Percentiles rank a stretch among this genome's conserved stretches.
Conservation (phyloP, 768 basidiomycete genomes). For the Phlebiopsis gigantea region DNA sequence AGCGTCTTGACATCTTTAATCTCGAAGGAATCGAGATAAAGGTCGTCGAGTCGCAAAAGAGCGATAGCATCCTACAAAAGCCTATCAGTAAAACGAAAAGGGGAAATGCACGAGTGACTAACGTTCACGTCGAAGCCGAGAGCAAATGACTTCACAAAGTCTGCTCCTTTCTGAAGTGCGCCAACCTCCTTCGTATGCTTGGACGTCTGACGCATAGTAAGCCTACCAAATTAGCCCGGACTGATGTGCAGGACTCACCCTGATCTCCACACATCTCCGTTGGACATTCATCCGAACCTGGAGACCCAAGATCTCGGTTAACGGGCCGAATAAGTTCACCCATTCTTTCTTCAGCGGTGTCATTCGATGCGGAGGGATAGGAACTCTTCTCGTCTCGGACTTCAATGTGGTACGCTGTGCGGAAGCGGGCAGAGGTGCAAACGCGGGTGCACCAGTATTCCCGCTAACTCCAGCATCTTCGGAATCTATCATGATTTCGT, state of each 20-base stretch:
- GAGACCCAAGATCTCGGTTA: constrained; percentile 90
- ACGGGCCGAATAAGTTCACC: constrained; percentile 90
- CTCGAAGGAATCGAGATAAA: constrained; percentile 98
- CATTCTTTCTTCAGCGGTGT: constrained; percentile 95
- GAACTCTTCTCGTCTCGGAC: constrained; percentile 82
- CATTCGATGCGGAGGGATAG: constrained; percentile 96
- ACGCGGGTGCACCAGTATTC: constrained; percentile 55
- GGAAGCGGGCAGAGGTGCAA: constrained; percentile 62
- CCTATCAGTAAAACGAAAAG: constrained; percentile 33
- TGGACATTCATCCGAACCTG: constrained; percentile 98
- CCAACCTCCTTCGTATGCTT: constrained; percentile 92
- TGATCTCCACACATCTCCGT: constrained; percentile 83
- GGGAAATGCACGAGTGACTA: constrained; percentile 19
- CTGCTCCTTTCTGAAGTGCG: constrained; percentile 92
- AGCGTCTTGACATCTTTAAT: constrained; percentile 99
- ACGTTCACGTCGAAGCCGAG: constrained; percentile 95
- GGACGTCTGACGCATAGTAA: constrained; percentile 58
- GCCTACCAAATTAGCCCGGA: not conserved
- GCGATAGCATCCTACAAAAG: constrained; percentile 82
- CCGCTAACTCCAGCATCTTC: constrained; percentile 38
- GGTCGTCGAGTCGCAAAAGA: constrained; percentile 89
- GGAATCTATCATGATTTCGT: constrained; percentile 58
- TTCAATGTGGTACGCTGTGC: constrained; percentile 55
- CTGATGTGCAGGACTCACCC: constrained; percentile 48
- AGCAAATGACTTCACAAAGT: constrained; percentile 93